Evolutionary conservation across 805 yeast genomes (phyloP).

Genomic region (Zygoascus tannicola): DNA sequence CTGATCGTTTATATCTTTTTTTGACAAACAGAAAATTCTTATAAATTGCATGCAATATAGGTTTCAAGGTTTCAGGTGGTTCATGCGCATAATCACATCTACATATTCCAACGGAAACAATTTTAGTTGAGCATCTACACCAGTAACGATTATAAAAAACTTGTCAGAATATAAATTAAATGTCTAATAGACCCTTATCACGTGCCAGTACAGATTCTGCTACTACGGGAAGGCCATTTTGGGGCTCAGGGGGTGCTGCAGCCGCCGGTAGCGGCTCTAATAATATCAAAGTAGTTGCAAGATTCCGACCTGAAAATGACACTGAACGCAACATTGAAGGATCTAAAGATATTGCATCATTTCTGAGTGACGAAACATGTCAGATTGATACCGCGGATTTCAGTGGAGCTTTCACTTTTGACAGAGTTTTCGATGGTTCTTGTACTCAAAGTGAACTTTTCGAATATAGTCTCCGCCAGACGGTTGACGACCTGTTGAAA

Average conservation of each 20-base stretch:
- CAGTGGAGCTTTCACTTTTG: slow-evolving; percentile 43
- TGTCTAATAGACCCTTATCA: background rate
- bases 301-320: slow-evolving; percentile 53
- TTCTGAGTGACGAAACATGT: slow-evolving; percentile 21
- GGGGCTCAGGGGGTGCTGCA: background rate
- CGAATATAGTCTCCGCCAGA: slow-evolving; percentile 46
- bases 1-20: no score
- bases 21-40: no score
- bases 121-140: no score
- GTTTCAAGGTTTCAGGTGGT: no score
- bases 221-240: background rate
- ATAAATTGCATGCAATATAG: no score
- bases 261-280: slow-evolving; percentile 1
- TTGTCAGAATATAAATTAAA: no score
- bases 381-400: slow-evolving; percentile 21
- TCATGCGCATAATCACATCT: no score
- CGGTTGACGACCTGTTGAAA: slow-evolving; percentile 57
- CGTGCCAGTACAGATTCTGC: background rate
- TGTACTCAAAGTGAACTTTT: slow-evolving; percentile 51
- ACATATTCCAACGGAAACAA: no score
- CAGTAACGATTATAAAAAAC: no score
- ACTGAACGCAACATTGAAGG: slow-evolving; percentile 24
- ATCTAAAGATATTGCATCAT: slow-evolving; percentile 19
- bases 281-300: slow-evolving; percentile 57
- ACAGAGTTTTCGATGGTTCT: slow-evolving; percentile 47